Evolutionary conservation across 140 eudicot species (phyloP).

Genomic region (Ambrosia hybrid): DNA sequence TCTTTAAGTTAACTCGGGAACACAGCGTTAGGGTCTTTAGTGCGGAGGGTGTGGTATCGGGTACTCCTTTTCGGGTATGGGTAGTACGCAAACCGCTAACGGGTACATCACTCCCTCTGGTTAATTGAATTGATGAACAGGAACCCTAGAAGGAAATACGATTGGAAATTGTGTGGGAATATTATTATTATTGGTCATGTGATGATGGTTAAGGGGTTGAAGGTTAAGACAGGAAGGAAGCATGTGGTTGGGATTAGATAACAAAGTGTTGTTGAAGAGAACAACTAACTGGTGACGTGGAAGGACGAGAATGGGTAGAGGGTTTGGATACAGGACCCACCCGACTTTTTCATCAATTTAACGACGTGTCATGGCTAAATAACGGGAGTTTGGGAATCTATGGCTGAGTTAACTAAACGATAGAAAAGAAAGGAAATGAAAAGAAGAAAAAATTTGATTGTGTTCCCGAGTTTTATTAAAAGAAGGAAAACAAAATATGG

Average conservation of each 20-base stretch:
- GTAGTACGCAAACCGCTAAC: too few relatives aligned
- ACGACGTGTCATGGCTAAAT: neutral
- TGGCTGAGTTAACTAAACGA: too few relatives aligned
- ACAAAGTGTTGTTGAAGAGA: conserved; percentile 7
- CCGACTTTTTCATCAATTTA: neutral
- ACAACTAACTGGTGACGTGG: conserved; percentile 32
- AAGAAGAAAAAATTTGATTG: too few relatives aligned
- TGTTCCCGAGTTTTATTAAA: too few relatives aligned
- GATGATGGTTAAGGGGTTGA: conserved; percentile 26
- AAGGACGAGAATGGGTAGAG: conserved; percentile 21
- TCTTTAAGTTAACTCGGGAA: too few relatives aligned
- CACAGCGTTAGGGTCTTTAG: too few relatives aligned
- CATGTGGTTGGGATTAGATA: conserved; percentile 25
- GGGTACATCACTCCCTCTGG: too few relatives aligned
- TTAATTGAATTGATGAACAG: neutral
- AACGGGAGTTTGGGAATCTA: too few relatives aligned
- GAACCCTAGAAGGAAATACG: conserved; percentile 12
- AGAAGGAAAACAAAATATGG: too few relatives aligned
- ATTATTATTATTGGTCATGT: neutral
- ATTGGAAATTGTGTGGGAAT: neutral
- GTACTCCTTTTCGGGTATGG: too few relatives aligned
- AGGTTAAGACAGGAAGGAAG: neutral
- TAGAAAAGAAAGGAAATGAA: too few relatives aligned
- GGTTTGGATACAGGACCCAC: conserved; percentile 14
- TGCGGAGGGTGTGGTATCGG: too few relatives aligned